A percentile compares a stretch with the other conserved stretches of the same genome.
phyloP scores from a whole-genome alignment of 345 rosid genomes.

The Leavenworthia alabamica region DNA sequence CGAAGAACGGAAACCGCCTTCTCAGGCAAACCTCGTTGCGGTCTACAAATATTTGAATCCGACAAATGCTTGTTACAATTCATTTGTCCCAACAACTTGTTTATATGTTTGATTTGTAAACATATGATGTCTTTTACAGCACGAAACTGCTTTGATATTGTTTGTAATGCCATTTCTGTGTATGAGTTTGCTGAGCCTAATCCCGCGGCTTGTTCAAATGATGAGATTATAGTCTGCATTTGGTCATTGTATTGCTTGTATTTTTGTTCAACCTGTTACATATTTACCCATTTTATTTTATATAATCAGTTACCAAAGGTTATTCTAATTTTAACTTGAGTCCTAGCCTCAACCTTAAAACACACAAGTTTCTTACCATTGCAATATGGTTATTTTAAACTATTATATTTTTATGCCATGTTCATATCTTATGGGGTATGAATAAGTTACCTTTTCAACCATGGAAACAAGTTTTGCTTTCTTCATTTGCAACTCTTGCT shows the following conservation, averaged over 20 bases:
- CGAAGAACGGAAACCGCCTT: conserved; percentile 69
- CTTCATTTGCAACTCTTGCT: conserved; percentile 63
- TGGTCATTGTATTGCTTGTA: conserved; percentile 67
- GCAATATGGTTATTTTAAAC: neutral
- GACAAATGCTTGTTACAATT: conserved; percentile 31
- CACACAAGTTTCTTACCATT: neutral
- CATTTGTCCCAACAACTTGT: conserved; percentile 59
- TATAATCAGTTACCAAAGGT: neutral
- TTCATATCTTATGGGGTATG: neutral
- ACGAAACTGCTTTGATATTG: conserved; percentile 68
- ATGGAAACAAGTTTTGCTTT: conserved; percentile 56
- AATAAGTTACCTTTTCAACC: conserved; percentile 55
- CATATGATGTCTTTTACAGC: conserved; percentile 60
- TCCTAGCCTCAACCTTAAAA: neutral
- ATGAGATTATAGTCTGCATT: conserved; percentile 49
- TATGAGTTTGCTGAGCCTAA: conserved; percentile 56
- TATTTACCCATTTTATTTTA: neutral
- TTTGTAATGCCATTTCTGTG: conserved; percentile 57
- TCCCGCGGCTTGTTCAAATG: conserved; percentile 65
- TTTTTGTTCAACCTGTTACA: conserved; percentile 59
- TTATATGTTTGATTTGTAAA: conserved; percentile 46
- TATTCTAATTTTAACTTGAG: neutral
- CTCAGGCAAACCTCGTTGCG: conserved; percentile 81
- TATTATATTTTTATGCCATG: neutral
- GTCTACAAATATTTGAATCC: conserved; percentile 62